Conservation (phyloP, 305 asterid species). For the Andrographis paniculata region DNA sequence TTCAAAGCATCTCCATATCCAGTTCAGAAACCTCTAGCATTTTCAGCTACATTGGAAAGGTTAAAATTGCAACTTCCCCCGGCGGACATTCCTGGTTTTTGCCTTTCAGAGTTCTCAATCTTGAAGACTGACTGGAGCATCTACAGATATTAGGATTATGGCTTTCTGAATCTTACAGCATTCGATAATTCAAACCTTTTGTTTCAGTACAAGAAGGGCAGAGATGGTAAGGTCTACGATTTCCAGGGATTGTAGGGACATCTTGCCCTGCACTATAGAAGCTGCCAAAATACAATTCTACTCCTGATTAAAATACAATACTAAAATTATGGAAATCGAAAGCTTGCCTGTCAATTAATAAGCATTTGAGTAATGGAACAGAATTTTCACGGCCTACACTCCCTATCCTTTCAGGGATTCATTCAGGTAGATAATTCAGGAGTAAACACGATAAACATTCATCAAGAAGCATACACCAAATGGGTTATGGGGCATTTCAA, state of each 20-base stretch:
- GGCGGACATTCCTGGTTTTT: not conserved
- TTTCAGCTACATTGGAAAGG: slow-evolving; percentile 98
- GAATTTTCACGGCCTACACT: no score
- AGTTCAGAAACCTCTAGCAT: slow-evolving; percentile 81
- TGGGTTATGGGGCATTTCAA: no score
- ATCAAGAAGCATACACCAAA: no score
- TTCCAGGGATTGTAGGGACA: slow-evolving; percentile 76
- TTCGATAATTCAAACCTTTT: slow-evolving; percentile 71
- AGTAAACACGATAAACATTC: no score
- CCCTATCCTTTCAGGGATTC: no score
- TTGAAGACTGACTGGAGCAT: slow-evolving; percentile 69
- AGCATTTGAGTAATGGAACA: no score
- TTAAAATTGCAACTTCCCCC: slow-evolving; percentile 2
- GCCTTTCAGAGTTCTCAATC: slow-evolving; percentile 52
- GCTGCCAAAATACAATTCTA: slow-evolving; percentile 62
- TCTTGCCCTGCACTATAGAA: slow-evolving; percentile 75
- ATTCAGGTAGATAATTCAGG: no score
- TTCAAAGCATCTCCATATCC: slow-evolving; percentile 93
- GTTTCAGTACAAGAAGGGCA: slow-evolving; percentile 87
- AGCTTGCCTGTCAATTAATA: no score
- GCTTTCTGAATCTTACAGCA: slow-evolving; percentile 84
- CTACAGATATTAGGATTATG: slow-evolving; percentile 60
- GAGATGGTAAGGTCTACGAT: slow-evolving; percentile 72
- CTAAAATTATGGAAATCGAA: no score
- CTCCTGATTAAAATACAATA: slow-evolving; percentile 19